A percentile compares a stretch with the other conserved stretches of the same genome.
phyloP scores from a whole-genome alignment of 2,329 filamentous ascomycete species.

The Sarocladium strictum region DNA sequence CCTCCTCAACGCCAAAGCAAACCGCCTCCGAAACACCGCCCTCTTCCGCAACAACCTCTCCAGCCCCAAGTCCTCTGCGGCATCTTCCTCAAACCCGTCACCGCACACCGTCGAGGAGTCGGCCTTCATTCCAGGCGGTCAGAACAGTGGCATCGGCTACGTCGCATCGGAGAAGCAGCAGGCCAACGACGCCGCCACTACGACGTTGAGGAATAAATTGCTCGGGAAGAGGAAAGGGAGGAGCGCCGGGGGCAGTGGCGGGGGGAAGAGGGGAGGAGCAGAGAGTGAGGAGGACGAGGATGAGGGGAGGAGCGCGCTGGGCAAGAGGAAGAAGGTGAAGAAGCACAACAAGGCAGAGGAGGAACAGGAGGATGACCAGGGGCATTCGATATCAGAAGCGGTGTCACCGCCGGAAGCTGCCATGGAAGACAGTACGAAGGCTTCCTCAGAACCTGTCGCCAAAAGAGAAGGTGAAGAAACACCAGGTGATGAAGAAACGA shows the following conservation, averaged over 20 bases:
- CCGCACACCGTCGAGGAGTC: constrained; percentile 14
- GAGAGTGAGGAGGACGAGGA: constrained; percentile 21
- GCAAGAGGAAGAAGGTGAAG: constrained; percentile 29
- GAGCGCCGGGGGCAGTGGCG: constrained; percentile 28
- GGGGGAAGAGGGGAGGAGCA: constrained; percentile 24
- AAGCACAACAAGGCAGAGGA: constrained; percentile 13
- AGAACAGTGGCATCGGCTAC: constrained; percentile 38
- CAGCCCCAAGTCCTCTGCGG: constrained; percentile 10
- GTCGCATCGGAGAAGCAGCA: constrained; percentile 19
- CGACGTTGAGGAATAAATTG: constrained; percentile 23
- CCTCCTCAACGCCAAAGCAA: constrained; percentile 27
- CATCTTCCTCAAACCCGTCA: constrained; percentile 8
- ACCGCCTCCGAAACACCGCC: constrained; percentile 25
- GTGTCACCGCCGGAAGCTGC: background rate
- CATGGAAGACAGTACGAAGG: constrained; percentile 4
- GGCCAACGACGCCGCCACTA: constrained; percentile 12
- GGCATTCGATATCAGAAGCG: background rate
- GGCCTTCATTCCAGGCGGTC: background rate
- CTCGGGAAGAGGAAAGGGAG: constrained; percentile 22
- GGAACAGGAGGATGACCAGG: constrained; percentile 2
- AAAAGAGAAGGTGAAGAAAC: constrained; percentile 23
- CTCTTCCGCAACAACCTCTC: constrained; percentile 15
- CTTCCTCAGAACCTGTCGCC: constrained; percentile 15
- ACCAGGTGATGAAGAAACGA: too few species aligned
- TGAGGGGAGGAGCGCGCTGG: constrained; percentile 30